Evolutionary conservation across 495 filamentous ascomycete genomes (phyloP).

Genomic region (Penicillium longicatenatum): DNA sequence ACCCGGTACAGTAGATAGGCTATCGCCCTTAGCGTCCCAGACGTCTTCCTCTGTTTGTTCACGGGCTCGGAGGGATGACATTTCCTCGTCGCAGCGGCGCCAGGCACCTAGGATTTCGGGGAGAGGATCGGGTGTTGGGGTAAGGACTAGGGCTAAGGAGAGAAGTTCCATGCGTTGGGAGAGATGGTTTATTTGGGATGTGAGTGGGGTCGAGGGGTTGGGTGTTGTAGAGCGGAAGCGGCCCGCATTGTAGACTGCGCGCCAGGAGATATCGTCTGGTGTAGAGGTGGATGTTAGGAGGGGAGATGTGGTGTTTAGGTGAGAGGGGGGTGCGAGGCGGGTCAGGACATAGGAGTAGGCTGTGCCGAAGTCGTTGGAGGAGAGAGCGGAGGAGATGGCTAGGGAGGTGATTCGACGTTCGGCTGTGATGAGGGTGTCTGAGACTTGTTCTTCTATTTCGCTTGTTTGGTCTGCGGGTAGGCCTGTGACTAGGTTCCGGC

Average conservation of each 20-base stretch:
- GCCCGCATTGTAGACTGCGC: slow-evolving; percentile 85
- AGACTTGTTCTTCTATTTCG: slow-evolving; percentile 14
- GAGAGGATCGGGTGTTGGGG: slow-evolving; percentile 68
- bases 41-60: slow-evolving; percentile 74
- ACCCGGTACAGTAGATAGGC: slow-evolving; percentile 60
- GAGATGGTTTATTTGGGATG: slow-evolving; percentile 44
- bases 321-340: slow-evolving; percentile 47
- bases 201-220: slow-evolving; percentile 29
- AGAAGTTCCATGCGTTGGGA: slow-evolving; percentile 88
- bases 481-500: slow-evolving; percentile 69
- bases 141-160: slow-evolving; percentile 78
- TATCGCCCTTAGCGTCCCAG: slow-evolving; percentile 69
- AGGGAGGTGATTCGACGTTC: slow-evolving; percentile 79
- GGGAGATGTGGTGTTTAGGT: slow-evolving; percentile 32
- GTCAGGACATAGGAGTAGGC: slow-evolving; percentile 94
- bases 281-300: slow-evolving; percentile 29
- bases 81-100: slow-evolving; percentile 85
- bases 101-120: slow-evolving; percentile 84
- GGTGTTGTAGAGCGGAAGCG: slow-evolving; percentile 61
- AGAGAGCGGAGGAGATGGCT: slow-evolving; percentile 84
- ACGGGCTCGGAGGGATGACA: slow-evolving; percentile 64
- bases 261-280: slow-evolving; percentile 85
- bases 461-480: slow-evolving; percentile 40
- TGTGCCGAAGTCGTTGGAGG: slow-evolving; percentile 91
- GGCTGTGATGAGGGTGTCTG: slow-evolving; percentile 35